Conservation (phyloP, 2,329 filamentous ascomycete genomes). For the Xylaria sp. region DNA sequence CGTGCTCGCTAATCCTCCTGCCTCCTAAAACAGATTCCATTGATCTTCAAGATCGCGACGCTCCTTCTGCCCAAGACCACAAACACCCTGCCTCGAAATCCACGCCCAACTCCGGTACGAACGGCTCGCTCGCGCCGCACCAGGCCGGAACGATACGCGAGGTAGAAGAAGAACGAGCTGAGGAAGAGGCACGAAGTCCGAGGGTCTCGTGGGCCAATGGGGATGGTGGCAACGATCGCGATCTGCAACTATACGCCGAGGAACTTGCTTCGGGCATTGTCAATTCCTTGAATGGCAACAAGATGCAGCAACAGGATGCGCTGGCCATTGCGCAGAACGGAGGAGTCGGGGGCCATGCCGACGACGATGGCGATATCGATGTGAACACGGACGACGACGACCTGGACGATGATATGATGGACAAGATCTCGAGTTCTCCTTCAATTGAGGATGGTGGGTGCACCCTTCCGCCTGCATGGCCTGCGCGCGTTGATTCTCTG, state of each 20-base stretch:
- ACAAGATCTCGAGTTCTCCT: slow-evolving; percentile 97
- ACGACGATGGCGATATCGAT: slow-evolving; percentile 72
- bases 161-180: slow-evolving; percentile 78
- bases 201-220: slow-evolving; percentile 65
- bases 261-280: slow-evolving; percentile 57
- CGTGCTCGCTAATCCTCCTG: slow-evolving; percentile 46
- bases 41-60: slow-evolving; percentile 86
- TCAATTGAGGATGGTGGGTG: slow-evolving; percentile 99
- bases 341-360: slow-evolving; percentile 58
- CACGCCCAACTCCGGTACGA: slow-evolving; percentile 56
- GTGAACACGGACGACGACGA: slow-evolving; percentile 75
- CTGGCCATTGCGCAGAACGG: slow-evolving; percentile 72
- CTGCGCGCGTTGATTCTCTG: slow-evolving; percentile 58
- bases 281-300: slow-evolving; percentile 55
- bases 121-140: slow-evolving; percentile 73
- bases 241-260: slow-evolving; percentile 59
- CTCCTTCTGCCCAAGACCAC: slow-evolving; percentile 88
- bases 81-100: slow-evolving; percentile 64
- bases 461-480: slow-evolving; percentile 58
- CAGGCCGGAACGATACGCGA: slow-evolving; percentile 87
- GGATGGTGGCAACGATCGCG: slow-evolving; percentile 55
- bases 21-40: slow-evolving; percentile 77
- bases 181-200: slow-evolving; percentile 75
- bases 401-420: slow-evolving; percentile 93
- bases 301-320: slow-evolving; percentile 65